Base-by-base conservation (phyloP, 495 filamentous ascomycete species). In the Bacidia rubella region DNA sequence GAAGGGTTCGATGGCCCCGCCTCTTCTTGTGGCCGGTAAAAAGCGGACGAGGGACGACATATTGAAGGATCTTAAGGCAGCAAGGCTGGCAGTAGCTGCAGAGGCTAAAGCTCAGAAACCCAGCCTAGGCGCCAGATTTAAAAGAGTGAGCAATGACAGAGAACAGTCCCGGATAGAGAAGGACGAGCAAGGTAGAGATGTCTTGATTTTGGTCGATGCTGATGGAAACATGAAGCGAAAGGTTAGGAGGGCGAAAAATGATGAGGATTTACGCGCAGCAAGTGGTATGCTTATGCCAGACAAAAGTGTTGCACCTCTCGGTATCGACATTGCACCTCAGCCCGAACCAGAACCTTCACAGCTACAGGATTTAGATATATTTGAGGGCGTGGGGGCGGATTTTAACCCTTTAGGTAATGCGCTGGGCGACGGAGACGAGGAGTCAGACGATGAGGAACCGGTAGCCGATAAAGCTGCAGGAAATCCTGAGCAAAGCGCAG, bases 171-270 rank as follows among this genome's bases (percentile, higher is more conserved):
- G 84, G 61, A 79, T 93, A 55, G 87, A 94, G 67, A 70, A 71
- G 47, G 85, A 93, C 59, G 73, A 77, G 50, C 78, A 80, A 52
- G 83, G 89, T 3, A 71, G 87, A 46, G 87, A 96, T 62, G 79
- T 96, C 2, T 72, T 96, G 51, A 82, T 94, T 53, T 85, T 88
- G 15, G 78, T 86, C 7, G 89, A 94, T 62, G 83, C 85, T 42
- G 76, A 95, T 55, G 93, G 92, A 9, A 83, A 88, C 43, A 84
- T 86, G 54, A 92, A 93, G 65, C 76, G 86, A 55, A 97, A 94
- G 66, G 76, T 90, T 17, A 67, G 72, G 76, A 59, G 83, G 74
- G 63, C 60, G 65, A 72, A 72, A 50, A 50, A 59, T 22, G 60
- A 63, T 12, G 55, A 62, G 19, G 54, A 67, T 22, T 55, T 66